Evolutionary conservation across 257 asterid genomes (phyloP).

Genomic region (Capsicum rhomboideum): DNA sequence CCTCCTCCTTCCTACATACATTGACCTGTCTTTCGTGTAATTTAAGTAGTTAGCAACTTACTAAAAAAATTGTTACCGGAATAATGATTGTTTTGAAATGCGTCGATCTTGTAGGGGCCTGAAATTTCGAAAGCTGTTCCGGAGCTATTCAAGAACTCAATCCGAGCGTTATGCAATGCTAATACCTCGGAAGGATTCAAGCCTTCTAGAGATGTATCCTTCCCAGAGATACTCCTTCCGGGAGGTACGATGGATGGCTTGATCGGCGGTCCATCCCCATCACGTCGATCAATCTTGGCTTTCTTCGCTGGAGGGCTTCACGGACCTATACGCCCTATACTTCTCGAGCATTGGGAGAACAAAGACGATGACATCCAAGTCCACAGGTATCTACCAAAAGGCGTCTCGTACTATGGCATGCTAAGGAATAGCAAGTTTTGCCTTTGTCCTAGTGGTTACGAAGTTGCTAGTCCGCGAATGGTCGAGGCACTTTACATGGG

Average conservation of each 20-base stretch:
- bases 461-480: constrained; percentile 83
- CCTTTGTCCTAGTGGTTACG: constrained; percentile 79
- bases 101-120: constrained; percentile 42
- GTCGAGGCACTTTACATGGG: constrained; percentile 73
- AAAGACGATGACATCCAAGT: constrained; percentile 59
- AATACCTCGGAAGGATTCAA: constrained; percentile 65
- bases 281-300: constrained; percentile 45
- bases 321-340: constrained; percentile 74
- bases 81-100: not conserved
- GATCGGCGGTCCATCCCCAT: constrained; percentile 70
- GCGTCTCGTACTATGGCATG: constrained; percentile 45
- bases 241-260: constrained; percentile 57
- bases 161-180: constrained; percentile 78
- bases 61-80: not conserved
- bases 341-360: constrained; percentile 74
- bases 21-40: not conserved
- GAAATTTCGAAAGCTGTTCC: constrained; percentile 60
- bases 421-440: constrained; percentile 65
- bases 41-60: not conserved
- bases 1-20: not conserved
- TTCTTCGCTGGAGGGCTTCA: constrained; percentile 88
- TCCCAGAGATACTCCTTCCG: constrained; percentile 71
- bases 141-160: constrained; percentile 53
- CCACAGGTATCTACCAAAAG: constrained; percentile 55
- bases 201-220: constrained; percentile 67